phyloP scores from a whole-genome alignment of 306 rosid genomes.

The Dryas octopetala region DNA sequence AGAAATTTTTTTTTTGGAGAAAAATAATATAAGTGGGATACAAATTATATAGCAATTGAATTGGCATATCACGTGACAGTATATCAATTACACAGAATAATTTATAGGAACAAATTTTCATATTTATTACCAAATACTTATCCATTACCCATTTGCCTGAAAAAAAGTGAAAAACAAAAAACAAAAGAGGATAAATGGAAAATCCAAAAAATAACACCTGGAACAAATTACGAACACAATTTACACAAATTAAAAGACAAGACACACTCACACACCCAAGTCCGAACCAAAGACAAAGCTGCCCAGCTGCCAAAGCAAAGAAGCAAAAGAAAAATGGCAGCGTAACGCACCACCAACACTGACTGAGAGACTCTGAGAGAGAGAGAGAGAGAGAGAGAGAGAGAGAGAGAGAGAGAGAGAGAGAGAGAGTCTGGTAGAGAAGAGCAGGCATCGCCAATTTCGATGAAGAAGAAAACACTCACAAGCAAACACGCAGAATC shows the following conservation, averaged over 20 bases:
- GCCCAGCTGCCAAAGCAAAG: conserved; percentile 1
- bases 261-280: not conserved
- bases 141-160: too few species aligned
- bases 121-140: too few species aligned
- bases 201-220: conserved; percentile 1
- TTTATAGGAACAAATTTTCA: too few species aligned
- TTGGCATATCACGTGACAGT: too few species aligned
- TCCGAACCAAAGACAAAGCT: too few species aligned
- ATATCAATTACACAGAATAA: too few species aligned
- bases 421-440: too few species aligned
- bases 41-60: too few species aligned
- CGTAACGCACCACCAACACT: not conserved
- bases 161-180: not conserved
- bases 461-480: conserved; percentile 14
- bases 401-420: not conserved
- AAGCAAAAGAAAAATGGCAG: not conserved
- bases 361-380: not conserved
- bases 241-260: too few species aligned
- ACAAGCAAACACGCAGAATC: not conserved
- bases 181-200: not conserved
- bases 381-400: not conserved
- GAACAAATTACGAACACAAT: too few species aligned
- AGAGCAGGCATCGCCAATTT: not conserved
- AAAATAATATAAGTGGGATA: too few species aligned
- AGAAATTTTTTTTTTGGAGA: too few species aligned